Conservation (phyloP, 192 early-diverging fungal species). For the Geranomyces variabilis region DNA sequence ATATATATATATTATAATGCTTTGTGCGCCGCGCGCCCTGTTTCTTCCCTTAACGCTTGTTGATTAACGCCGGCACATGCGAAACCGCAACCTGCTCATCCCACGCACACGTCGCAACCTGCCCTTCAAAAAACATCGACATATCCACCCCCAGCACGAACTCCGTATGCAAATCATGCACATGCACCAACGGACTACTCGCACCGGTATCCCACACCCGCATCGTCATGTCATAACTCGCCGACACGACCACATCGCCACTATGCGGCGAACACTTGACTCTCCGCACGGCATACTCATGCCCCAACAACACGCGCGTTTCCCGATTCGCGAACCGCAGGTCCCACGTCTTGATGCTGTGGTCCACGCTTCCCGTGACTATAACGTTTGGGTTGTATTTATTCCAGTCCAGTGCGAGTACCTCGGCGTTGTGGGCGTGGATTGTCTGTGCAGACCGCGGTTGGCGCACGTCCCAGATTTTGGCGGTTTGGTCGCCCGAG, state of each 20-base stretch:
- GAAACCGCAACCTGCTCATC: slow-evolving; percentile 77
- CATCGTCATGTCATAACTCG: slow-evolving; percentile 95
- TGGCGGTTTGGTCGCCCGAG: slow-evolving; percentile 87
- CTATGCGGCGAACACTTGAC: slow-evolving; percentile 93
- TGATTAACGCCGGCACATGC: slow-evolving; percentile 2
- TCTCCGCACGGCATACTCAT: slow-evolving; percentile 90
- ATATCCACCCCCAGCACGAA: slow-evolving; percentile 97
- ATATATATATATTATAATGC: too few relatives aligned
- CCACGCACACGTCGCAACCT: slow-evolving; percentile 94
- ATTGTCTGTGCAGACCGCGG: slow-evolving; percentile 56
- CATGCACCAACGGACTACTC: slow-evolving; percentile 8
- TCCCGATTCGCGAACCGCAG: slow-evolving; percentile 74
- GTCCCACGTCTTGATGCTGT: slow-evolving; percentile 91
- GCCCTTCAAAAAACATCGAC: slow-evolving; percentile 83
- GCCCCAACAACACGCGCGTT: slow-evolving; percentile 74
- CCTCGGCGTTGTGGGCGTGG: slow-evolving; percentile 81
- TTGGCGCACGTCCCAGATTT: slow-evolving; percentile 86
- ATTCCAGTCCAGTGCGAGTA: slow-evolving; percentile 95
- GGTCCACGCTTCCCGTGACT: slow-evolving; percentile 90
- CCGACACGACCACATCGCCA: slow-evolving; percentile 78
- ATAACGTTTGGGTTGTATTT: slow-evolving; percentile 86
- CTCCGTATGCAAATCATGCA: slow-evolving; percentile 88
- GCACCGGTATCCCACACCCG: slow-evolving; percentile 83
- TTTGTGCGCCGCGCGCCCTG: too few relatives aligned
- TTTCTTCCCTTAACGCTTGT: not conserved